Evolutionary conservation across 208 protist genomes (phyloP), one percentile per base, ranked within the genome.

Genomic region (Trypanosoma rangeli): DNA sequence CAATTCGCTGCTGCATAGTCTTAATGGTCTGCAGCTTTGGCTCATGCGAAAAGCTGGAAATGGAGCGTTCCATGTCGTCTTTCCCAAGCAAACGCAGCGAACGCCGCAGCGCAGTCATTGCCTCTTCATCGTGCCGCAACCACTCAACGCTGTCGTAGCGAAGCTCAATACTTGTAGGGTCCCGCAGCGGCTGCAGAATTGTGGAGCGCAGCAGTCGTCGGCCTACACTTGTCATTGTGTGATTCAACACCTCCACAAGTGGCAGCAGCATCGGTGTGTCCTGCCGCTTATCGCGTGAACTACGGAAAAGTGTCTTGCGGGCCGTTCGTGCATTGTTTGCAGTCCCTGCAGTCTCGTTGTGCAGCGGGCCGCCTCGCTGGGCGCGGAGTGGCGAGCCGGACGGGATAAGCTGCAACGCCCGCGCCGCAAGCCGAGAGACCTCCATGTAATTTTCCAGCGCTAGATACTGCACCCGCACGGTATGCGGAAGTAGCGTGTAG

Each of bases 101-200:
- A 16, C 64, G 65, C 15, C 71, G 62, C 53, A 82, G 24, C 3
- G 35, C 66, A 3, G 49, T 54, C 1, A 80, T 77, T 22, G 87
- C 85, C 15, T 67, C 56, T 18, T 73, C 65, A 20, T 67, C 10
- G 12, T 56, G 5, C 24, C 84, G 29, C 16, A 96, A 76, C 82
- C 83, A 94, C 29, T 76, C 74, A 13, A 96, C 89, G n/a, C 73
- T 79, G 59, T 94, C 87, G 48, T 92, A 86, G 15, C 91, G 91
- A 8, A 78, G 58, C 57, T 86, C 73, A 52, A 96, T 89, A 13
- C 82, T 83, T 15, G 68, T 54, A 33, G 64, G 28, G 52, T 94
- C 84, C 13, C 85, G 77, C 66, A 96, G 66, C 2, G 91, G 91
- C 73, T 96, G 91, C 28, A 93, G 74, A 20, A 96, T 49, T 12